Evolutionary conservation across 345 rosid species (phyloP), one percentile per base, ranked within the genome.

Genomic region (Cochlearia excelsa): DNA sequence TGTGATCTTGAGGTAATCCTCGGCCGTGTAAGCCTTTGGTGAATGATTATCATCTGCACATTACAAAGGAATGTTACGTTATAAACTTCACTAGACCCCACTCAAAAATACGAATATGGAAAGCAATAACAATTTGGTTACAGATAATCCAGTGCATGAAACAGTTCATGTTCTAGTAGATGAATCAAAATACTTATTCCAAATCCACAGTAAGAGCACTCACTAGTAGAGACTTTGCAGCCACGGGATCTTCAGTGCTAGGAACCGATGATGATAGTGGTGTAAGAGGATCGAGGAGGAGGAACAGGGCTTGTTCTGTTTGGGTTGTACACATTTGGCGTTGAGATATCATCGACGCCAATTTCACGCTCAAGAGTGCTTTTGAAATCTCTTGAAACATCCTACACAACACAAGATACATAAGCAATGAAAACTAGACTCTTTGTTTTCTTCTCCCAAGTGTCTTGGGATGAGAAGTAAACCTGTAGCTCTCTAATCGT

Each of bases 401-500:
- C 97, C 97, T 90, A 60, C 9, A 42, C n/a, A 7, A 44, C 5
- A 28, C 50, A 50, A 35, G 6, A 33, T 29, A 43, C 47, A 41
- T 54, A 66, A 61, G 46, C 26, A 64, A 41, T 1, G 16, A 10
- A 65, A 65, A 54, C 6, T 53, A 64, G 48, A 26, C 46, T 49
- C 28, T n/a, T 16, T 16, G 23, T 16, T 16, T 16, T 16, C 23
- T 16, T 16, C 23, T 16, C 23, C 23, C 23, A 16, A 16, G 23
- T 16, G 23, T 16, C 23, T 16, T 16, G 23, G 23, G 23, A 0
- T 10, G 26, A 8, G 27, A 51, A 29, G 38, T 40, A 66, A 48
- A 88, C 98, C 90, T 92, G 96, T 56, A 92, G 83, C 76, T 92
- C 98, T 74, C 81, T 86, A 73, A 92, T 86, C 54, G 98, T 86